A percentile compares a stretch with the other conserved stretches of the same genome.
Evolutionary conservation across 352 stramenopile genomes (phyloP).

Genomic region (Pythium myriotylum): DNA sequence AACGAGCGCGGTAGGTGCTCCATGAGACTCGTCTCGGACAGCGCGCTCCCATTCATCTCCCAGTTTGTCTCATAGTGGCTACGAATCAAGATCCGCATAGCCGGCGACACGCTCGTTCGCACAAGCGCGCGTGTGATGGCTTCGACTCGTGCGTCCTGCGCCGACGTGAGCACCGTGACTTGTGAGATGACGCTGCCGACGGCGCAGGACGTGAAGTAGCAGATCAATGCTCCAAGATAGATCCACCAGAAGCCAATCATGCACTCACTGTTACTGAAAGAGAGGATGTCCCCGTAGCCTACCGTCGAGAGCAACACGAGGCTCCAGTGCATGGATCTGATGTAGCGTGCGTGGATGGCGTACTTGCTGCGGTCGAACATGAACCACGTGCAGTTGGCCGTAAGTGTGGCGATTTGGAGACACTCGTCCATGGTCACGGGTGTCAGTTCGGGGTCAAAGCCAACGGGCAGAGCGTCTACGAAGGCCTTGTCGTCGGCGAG

Average conservation of each 20-base stretch:
- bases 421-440: conserved; percentile 38
- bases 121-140: conserved; percentile 64
- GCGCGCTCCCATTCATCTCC: conserved; percentile 66
- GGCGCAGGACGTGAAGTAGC: conserved; percentile 70
- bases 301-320: conserved; percentile 73
- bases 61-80: conserved; percentile 76
- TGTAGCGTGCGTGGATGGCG: conserved; percentile 52
- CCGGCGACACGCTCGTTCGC: conserved; percentile 38
- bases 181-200: conserved; percentile 59
- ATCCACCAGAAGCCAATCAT: conserved; percentile 67
- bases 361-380: conserved; percentile 69
- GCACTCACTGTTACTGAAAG: conserved; percentile 61
- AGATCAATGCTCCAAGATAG: conserved; percentile 64
- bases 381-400: conserved; percentile 74
- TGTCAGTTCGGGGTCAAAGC: conserved; percentile 25
- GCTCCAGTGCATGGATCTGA: conserved; percentile 70
- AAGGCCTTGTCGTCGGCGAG: conserved; percentile 51
- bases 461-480: conserved; percentile 42
- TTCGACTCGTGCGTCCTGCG: conserved; percentile 49
- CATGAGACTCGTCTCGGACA: conserved; percentile 54
- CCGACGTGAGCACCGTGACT: conserved; percentile 44
- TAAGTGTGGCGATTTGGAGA: conserved; percentile 50
- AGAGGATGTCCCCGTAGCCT: conserved; percentile 67
- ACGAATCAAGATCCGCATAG: conserved; percentile 50
- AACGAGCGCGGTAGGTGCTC: conserved; percentile 52